These are phyloP conservation scores for Xylaria curta DNA, from an alignment of 495 filamentous ascomycete species.

Conservation along the genomic window DNA sequence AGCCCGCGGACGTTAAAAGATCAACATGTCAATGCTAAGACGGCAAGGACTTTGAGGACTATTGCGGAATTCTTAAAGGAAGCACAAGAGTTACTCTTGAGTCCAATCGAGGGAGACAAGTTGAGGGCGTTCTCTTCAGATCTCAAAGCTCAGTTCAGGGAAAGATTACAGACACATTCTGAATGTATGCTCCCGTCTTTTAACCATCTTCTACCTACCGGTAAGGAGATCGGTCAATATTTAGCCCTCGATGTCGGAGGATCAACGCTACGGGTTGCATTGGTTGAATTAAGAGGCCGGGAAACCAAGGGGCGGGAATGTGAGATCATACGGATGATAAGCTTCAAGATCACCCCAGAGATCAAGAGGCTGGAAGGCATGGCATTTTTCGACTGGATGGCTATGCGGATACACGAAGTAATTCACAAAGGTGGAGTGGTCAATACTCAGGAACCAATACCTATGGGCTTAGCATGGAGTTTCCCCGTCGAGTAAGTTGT, in stretches of 20 bases:
- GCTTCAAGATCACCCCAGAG: slow-evolving; percentile 57
- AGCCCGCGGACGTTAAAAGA: slow-evolving; percentile 45
- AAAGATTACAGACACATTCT: slow-evolving; percentile 52
- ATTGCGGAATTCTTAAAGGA: slow-evolving; percentile 42
- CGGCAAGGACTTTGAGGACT: slow-evolving; percentile 32
- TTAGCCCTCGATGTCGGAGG: slow-evolving; percentile 72
- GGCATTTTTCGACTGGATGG: slow-evolving; percentile 82
- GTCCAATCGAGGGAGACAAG: slow-evolving; percentile 44
- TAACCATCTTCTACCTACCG: slow-evolving; percentile 74
- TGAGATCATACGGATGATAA: slow-evolving; percentile 53
- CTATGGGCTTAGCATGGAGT: slow-evolving; percentile 81
- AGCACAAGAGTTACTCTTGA: slow-evolving; percentile 47
- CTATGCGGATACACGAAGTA: slow-evolving; percentile 69
- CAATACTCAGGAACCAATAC: slow-evolving; percentile 44
- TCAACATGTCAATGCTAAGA: slow-evolving; percentile 41
- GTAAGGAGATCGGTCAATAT: slow-evolving; percentile 70
- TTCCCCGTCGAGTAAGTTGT: slow-evolving; percentile 80
- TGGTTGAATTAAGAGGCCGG: slow-evolving; percentile 72
- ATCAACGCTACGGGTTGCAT: slow-evolving; percentile 78
- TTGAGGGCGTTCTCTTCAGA: slow-evolving; percentile 47
- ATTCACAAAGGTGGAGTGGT: slow-evolving; percentile 45
- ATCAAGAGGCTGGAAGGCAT: slow-evolving; percentile 54
- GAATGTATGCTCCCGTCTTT: slow-evolving; percentile 67
- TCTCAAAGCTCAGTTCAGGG: slow-evolving; percentile 55
- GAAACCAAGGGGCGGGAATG: slow-evolving; percentile 44